Evolutionary conservation across 441 rosid species (phyloP).

Genomic region (Populus hybrid): DNA sequence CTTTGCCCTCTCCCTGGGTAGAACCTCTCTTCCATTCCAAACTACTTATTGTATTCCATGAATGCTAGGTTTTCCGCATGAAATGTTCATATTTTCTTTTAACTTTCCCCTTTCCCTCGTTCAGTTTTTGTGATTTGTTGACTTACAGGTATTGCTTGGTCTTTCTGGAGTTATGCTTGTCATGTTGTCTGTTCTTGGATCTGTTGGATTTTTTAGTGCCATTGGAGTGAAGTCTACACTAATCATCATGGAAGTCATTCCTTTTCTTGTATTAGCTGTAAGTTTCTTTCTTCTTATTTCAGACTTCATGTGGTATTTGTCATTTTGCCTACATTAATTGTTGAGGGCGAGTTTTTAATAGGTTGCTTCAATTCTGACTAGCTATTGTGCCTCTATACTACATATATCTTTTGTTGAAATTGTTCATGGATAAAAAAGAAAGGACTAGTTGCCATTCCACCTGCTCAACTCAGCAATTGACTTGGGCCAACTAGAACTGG

Average conservation of each 20-base stretch:
- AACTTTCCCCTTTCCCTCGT: conserved; percentile 7
- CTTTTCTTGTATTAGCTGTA: conserved; percentile 98
- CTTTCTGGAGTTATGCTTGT: conserved; percentile 96
- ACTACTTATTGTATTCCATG: background rate
- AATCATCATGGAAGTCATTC: conserved; percentile 98
- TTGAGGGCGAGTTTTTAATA: background rate
- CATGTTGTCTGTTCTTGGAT: conserved; percentile 93
- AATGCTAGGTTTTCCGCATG: background rate
- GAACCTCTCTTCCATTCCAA: background rate
- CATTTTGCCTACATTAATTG: background rate
- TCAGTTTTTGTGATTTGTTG: conserved; percentile 21
- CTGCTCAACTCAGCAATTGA: background rate
- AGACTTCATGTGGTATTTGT: background rate
- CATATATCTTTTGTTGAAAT: background rate
- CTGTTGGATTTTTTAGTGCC: conserved; percentile 95
- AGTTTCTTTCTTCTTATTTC: conserved; percentile 33
- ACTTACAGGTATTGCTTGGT: conserved; percentile 83
- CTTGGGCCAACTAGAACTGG: background rate
- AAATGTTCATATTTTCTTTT: background rate
- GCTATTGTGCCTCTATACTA: background rate
- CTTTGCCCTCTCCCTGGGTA: background rate
- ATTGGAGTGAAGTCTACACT: conserved; percentile 93
- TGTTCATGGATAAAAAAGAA: background rate
- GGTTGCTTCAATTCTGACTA: background rate
- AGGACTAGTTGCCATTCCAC: background rate